phyloP scores from a whole-genome alignment of 176 grass and related monocot genomes.

The Saccharum officinarum region DNA sequence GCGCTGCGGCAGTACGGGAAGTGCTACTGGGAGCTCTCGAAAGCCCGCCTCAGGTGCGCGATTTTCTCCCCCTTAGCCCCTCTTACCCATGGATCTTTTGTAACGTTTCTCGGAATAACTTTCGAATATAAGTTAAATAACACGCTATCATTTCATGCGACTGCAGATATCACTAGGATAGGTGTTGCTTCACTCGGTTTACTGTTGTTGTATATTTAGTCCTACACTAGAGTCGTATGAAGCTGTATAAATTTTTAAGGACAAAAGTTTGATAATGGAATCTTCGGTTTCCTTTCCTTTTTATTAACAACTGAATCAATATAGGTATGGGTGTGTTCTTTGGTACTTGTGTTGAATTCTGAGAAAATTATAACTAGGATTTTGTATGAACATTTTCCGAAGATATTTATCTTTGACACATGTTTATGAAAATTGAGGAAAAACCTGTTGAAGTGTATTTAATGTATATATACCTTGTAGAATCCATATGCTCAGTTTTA shows the following conservation, averaged over 20 bases:
- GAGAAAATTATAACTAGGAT: not conserved
- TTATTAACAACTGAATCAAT: not conserved
- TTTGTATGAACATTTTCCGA: not conserved
- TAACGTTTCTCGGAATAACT: not conserved
- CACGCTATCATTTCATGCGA: not conserved
- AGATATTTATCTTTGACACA: not conserved
- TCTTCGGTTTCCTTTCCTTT: not conserved
- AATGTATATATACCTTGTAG: not conserved
- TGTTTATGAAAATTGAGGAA: not conserved
- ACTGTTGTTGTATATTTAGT: not conserved
- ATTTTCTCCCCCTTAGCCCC: not conserved
- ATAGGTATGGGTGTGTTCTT: not conserved
- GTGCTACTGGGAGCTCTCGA: conserved; percentile 95
- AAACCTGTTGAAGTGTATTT: not conserved
- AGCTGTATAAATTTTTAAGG: not conserved
- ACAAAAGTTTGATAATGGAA: not conserved
- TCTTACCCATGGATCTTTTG: conserved; percentile 10
- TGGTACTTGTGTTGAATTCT: not conserved
- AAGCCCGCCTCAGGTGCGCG: conserved; percentile 83
- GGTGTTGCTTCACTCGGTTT: not conserved
- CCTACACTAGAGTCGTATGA: not conserved
- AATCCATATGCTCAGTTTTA: not conserved
- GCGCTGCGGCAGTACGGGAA: conserved; percentile 57
- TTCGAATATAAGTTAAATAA: not conserved
- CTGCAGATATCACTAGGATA: not conserved